phyloP scores from a whole-genome alignment of 768 basidiomycete species.

The Amanita molliuscula region DNA sequence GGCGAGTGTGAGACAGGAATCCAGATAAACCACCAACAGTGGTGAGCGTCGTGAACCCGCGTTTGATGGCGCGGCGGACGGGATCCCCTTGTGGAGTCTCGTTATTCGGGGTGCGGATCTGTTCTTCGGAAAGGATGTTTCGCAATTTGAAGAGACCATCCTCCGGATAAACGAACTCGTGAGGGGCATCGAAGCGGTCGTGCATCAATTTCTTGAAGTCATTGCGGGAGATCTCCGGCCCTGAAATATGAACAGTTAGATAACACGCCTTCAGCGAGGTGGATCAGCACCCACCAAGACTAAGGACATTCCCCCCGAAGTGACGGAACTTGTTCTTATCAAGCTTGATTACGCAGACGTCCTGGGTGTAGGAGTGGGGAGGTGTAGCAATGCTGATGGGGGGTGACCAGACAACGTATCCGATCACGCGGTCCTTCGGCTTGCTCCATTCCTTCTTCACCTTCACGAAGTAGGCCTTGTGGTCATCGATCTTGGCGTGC shows the following conservation, averaged over 20 bases:
- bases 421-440: constrained; percentile 23
- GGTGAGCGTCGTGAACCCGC: constrained; percentile 19
- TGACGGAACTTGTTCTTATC: constrained; percentile 20
- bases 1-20: constrained; percentile 20
- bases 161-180: constrained; percentile 19
- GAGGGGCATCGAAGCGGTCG: constrained; percentile 6
- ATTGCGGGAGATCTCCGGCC: constrained; percentile 11
- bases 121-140: constrained; percentile 17
- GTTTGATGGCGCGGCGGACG: constrained; percentile 21
- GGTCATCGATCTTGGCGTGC: neutral
- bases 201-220: constrained; percentile 11
- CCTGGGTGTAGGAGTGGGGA: constrained; percentile 20
- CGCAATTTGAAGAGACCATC: constrained; percentile 17
- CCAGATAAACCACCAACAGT: constrained; percentile 23
- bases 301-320: constrained; percentile 21
- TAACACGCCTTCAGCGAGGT: constrained; percentile 12
- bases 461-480: constrained; percentile 18
- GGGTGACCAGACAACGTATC: constrained; percentile 28
- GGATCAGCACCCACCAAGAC: constrained; percentile 22
- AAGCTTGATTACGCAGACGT: constrained; percentile 26
- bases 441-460: constrained; percentile 24
- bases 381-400: constrained; percentile 17
- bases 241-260: constrained; percentile 15
- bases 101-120: constrained; percentile 18
- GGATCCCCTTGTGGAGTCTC: constrained; percentile 9